Evolutionary conservation across 495 filamentous ascomycete genomes (phyloP).

Genomic region (Hypoxylon perforatum): DNA sequence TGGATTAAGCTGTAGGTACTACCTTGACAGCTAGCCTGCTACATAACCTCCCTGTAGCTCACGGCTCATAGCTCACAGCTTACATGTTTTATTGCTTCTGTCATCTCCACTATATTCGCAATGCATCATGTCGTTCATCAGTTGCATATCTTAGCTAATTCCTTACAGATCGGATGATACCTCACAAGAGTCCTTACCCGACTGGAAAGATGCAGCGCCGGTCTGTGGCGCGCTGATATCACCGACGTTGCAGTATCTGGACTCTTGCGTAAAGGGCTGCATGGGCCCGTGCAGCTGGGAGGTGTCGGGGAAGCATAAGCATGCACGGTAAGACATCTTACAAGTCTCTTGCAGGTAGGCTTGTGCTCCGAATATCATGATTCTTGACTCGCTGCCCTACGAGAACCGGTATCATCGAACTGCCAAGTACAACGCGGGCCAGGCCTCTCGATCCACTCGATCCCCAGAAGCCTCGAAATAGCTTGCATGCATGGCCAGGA

Average conservation of each 20-base stretch:
- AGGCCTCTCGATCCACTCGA: constrained; percentile 4
- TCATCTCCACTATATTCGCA: too few relatives aligned
- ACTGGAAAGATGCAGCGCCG: background rate
- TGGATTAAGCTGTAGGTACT: too few relatives aligned
- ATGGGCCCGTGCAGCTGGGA: constrained; percentile 3
- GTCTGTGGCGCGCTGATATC: constrained; percentile 14
- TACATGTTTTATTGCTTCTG: too few relatives aligned
- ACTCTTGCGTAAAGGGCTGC: constrained; percentile 11
- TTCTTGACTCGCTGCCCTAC: background rate
- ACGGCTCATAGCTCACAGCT: too few relatives aligned
- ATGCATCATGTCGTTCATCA: too few relatives aligned
- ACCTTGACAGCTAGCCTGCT: too few relatives aligned
- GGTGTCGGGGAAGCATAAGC: background rate
- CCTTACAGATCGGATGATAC: background rate
- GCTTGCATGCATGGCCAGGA: background rate
- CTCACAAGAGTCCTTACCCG: background rate
- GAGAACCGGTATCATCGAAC: background rate
- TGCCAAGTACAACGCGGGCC: background rate
- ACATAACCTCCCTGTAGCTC: too few relatives aligned
- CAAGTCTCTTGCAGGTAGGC: background rate
- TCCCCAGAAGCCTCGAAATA: background rate
- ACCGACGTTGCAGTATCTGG: constrained; percentile 3
- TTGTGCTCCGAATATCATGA: background rate
- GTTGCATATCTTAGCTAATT: background rate
- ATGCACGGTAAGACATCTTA: background rate